Percentiles rank a stretch among this genome's conserved stretches.
Conservation (phyloP, 2,329 filamentous ascomycete species). For the Aureobasidium subglaciale region DNA sequence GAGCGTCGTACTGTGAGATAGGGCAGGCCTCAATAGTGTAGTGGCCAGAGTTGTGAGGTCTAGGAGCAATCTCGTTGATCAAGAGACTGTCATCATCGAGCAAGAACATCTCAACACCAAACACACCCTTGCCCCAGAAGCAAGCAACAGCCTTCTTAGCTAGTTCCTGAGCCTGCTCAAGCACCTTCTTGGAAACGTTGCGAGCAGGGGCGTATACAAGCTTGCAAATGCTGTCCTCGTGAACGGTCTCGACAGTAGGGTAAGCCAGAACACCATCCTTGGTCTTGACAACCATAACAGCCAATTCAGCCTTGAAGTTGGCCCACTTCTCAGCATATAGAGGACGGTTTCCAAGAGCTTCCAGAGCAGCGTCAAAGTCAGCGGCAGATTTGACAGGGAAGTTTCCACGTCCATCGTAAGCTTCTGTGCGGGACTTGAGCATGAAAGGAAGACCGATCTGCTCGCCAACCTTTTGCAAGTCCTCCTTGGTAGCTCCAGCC, state of each 20-base stretch:
- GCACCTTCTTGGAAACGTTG: slow-evolving; percentile 54
- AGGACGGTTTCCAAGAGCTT: slow-evolving; percentile 59
- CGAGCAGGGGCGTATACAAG: slow-evolving; percentile 82
- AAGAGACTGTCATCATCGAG: slow-evolving; percentile 63
- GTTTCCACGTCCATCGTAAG: slow-evolving; percentile 84
- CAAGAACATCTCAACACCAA: slow-evolving; percentile 94
- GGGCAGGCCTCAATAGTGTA: slow-evolving; percentile 90
- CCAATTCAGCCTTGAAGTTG: slow-evolving; percentile 76
- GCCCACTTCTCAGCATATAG: slow-evolving; percentile 89
- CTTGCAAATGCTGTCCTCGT: slow-evolving; percentile 93
- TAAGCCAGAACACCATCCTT: slow-evolving; percentile 69
- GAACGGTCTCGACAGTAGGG: slow-evolving; percentile 87
- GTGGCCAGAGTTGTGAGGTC: slow-evolving; percentile 87
- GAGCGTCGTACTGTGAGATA: slow-evolving; percentile 85
- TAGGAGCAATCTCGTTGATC: slow-evolving; percentile 80
- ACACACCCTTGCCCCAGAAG: slow-evolving; percentile 84
- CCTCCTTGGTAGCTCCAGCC: slow-evolving; percentile 50
- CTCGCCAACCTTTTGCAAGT: slow-evolving; percentile 56
- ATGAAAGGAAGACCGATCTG: slow-evolving; percentile 77
- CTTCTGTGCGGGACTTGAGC: slow-evolving; percentile 84
- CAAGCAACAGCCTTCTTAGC: slow-evolving; percentile 71
- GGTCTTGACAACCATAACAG: slow-evolving; percentile 91
- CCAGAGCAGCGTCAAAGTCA: slow-evolving; percentile 59
- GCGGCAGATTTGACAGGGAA: slow-evolving; percentile 53
- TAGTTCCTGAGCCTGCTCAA: slow-evolving; percentile 62